phyloP scores from a whole-genome alignment of 2,329 filamentous ascomycete genomes.

The Myriosclerotinia scirpicola region DNA sequence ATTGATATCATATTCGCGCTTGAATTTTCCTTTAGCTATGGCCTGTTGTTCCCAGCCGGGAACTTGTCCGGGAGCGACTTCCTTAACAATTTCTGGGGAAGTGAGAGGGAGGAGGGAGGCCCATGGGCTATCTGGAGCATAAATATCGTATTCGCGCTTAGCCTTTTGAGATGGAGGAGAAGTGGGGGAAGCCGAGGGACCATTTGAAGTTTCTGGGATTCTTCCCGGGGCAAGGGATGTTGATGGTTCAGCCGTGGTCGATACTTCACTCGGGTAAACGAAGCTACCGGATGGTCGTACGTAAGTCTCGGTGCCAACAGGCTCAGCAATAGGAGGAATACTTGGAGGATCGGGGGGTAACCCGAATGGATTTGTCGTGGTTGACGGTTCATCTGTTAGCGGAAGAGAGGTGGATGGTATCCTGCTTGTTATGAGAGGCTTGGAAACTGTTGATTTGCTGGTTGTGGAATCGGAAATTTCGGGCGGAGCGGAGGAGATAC shows the following conservation, averaged over 20 bases:
- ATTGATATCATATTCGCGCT: constrained; percentile 3
- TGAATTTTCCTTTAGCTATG: neutral
- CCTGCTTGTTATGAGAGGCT: neutral
- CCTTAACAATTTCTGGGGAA: neutral
- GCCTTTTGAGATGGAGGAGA: too few species aligned
- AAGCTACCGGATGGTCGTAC: neutral
- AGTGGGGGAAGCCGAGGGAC: too few species aligned
- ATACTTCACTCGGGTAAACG: neutral
- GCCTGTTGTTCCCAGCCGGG: constrained; percentile 14
- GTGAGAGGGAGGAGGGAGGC: neutral
- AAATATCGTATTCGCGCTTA: constrained; percentile 7
- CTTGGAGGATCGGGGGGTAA: constrained; percentile 2
- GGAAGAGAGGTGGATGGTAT: neutral
- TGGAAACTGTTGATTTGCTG: neutral
- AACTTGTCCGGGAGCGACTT: neutral
- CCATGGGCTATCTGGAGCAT: neutral
- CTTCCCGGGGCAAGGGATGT: too few species aligned
- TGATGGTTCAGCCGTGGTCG: neutral
- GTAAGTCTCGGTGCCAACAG: neutral
- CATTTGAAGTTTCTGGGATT: too few species aligned
- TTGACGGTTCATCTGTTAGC: neutral
- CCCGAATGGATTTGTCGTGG: neutral
- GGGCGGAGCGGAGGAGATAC: neutral
- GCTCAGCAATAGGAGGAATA: constrained; percentile 5
- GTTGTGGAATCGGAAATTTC: neutral